Evolutionary conservation across 2,329 filamentous ascomycete genomes (phyloP).

Genomic region (Colletotrichum noveboracense): DNA sequence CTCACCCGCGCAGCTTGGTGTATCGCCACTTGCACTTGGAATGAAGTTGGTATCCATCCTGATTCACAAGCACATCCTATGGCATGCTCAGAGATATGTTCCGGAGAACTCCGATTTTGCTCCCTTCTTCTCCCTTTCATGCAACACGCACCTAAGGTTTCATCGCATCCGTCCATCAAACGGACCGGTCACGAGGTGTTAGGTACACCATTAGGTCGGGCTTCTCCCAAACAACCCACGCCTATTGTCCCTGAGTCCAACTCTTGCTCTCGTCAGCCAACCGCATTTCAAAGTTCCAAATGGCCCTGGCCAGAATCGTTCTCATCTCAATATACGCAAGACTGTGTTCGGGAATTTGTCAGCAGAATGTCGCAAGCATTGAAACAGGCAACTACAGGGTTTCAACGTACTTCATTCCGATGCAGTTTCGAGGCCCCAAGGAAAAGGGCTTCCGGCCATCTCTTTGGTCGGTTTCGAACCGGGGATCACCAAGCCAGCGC

Average conservation of each 20-base stretch:
- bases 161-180: neutral
- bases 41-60: too few species aligned
- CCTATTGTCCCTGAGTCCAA: conserved; percentile 33
- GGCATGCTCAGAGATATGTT: too few species aligned
- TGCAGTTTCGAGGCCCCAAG: conserved; percentile 31
- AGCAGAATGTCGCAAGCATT: neutral
- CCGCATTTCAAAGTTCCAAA: conserved; percentile 51
- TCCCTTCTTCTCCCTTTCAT: neutral
- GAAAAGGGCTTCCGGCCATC: conserved; percentile 31
- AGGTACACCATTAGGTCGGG: neutral
- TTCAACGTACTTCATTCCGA: conserved; percentile 34
- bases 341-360: neutral
- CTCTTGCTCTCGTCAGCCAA: conserved; percentile 30
- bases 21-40: too few species aligned
- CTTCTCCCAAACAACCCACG: neutral
- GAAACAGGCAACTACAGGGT: neutral
- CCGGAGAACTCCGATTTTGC: neutral
- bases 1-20: too few species aligned
- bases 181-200: neutral
- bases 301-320: conserved; percentile 45
- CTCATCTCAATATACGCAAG: conserved; percentile 55
- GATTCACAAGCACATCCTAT: too few species aligned
- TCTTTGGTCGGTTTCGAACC: conserved; percentile 25
- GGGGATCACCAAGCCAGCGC: conserved; percentile 34
- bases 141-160: too few species aligned